These are phyloP conservation scores for Penicillium paradoxum DNA, from an alignment of 495 filamentous ascomycete genomes.

Conservation along the genomic window DNA sequence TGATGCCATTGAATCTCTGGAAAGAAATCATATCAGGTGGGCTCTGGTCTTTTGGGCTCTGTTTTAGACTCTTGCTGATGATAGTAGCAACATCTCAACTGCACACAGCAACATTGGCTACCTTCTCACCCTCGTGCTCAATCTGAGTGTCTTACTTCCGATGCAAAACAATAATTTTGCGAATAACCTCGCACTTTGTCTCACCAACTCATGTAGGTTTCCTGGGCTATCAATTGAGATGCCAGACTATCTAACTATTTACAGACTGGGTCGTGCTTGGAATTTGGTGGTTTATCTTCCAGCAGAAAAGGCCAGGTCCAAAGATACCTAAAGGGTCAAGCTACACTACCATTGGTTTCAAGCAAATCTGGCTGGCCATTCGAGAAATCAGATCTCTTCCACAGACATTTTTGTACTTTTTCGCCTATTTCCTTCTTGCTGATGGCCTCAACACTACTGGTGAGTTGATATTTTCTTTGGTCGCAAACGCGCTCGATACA, in stretches of 20 bases:
- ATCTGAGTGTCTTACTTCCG: constrained; percentile 43
- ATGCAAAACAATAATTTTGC: constrained; percentile 37
- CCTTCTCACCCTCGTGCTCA: constrained; percentile 39
- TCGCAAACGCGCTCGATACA: background rate
- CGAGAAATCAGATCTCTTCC: constrained; percentile 39
- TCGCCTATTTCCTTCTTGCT: constrained; percentile 46
- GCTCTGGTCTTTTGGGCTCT: no score
- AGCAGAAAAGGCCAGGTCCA: constrained; percentile 44
- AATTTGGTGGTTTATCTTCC: constrained; percentile 50
- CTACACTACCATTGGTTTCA: constrained; percentile 44
- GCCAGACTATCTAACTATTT: background rate
- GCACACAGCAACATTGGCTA: constrained; percentile 50
- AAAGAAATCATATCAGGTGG: constrained; percentile 45
- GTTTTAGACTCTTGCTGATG: background rate
- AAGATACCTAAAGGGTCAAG: constrained; percentile 42
- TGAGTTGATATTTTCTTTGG: constrained; percentile 5
- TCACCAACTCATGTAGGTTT: constrained; percentile 42
- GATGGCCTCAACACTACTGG: constrained; percentile 50
- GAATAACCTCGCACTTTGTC: constrained; percentile 43
- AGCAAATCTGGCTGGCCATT: constrained; percentile 43
- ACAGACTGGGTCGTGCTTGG: constrained; percentile 45
- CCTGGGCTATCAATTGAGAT: background rate
- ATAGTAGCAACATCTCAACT: constrained; percentile 40
- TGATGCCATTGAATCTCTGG: constrained; percentile 44
- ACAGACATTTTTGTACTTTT: constrained; percentile 43